Evolutionary conservation across 106 monocot species (phyloP).

Genomic region (Agapanthus africanus): DNA sequence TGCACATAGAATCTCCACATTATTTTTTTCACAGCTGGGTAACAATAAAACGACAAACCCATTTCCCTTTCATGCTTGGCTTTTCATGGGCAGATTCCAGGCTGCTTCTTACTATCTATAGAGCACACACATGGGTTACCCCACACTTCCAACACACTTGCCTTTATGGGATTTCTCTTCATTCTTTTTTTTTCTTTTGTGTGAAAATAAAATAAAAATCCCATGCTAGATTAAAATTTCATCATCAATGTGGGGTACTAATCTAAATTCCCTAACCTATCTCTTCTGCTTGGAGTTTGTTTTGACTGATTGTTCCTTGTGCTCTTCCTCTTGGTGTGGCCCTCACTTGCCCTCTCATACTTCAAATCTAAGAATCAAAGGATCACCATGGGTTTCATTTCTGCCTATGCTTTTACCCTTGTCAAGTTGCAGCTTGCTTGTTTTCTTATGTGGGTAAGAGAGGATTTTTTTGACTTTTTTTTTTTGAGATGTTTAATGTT

Average conservation of each 20-base stretch:
- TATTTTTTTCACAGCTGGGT: no score
- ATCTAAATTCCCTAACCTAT: no score
- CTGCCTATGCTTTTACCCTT: no score
- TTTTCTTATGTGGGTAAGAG: slow-evolving; percentile 1
- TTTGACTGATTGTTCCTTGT: slow-evolving; percentile 9
- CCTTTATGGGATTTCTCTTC: no score
- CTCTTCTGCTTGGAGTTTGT: no score
- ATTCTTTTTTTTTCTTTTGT: no score
- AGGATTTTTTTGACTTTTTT: no score
- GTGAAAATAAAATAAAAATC: not conserved
- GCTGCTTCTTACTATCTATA: slow-evolving; percentile 7
- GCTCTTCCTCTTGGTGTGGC: not conserved
- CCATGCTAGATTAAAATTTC: not conserved
- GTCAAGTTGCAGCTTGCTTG: no score
- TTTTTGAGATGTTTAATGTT: not conserved
- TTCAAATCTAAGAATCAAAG: not conserved
- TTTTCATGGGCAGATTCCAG: slow-evolving; percentile 8
- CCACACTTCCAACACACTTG: not conserved
- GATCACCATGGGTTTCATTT: not conserved
- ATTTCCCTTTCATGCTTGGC: slow-evolving; percentile 6
- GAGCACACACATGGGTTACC: slow-evolving; percentile 3
- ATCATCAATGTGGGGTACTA: no score
- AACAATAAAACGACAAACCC: no score
- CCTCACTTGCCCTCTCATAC: not conserved
- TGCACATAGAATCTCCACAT: no score